These are phyloP conservation scores for Penicillium waksmanii DNA, from an alignment of 495 filamentous ascomycete genomes.

Conservation along the genomic window DNA sequence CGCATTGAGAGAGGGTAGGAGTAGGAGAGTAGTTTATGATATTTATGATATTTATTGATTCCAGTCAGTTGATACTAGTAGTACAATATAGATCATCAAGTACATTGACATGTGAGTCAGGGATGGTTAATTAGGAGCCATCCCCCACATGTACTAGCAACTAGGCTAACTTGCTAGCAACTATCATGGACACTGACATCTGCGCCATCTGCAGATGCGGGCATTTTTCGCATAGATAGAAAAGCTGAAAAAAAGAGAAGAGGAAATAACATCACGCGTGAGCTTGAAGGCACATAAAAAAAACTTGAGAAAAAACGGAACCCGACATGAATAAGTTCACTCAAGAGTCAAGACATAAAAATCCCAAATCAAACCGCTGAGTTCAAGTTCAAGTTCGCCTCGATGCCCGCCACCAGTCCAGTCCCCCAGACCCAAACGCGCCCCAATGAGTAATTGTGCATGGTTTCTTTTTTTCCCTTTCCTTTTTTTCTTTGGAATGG, in stretches of 20 bases:
- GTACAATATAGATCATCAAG: not conserved
- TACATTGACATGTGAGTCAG: conserved; percentile 7
- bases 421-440: conserved; percentile 44
- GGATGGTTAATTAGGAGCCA: conserved; percentile 19
- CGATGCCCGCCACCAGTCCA: conserved; percentile 39
- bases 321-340: conserved; percentile 22
- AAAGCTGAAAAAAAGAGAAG: conserved; percentile 21
- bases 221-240: conserved; percentile 19
- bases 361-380: conserved; percentile 45
- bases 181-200: conserved; percentile 5
- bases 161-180: conserved; percentile 3
- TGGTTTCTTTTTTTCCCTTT: conserved; percentile 39
- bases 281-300: conserved; percentile 13
- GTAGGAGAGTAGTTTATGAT: too few relatives aligned
- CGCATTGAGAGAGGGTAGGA: not conserved
- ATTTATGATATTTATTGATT: too few relatives aligned
- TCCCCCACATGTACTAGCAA: conserved; percentile 1
- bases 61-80: too few relatives aligned
- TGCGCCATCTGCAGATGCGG: conserved; percentile 19
- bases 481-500: conserved; percentile 37
- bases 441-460: conserved; percentile 45
- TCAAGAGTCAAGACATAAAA: conserved; percentile 39
- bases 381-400: conserved; percentile 35
- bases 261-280: conserved; percentile 29
- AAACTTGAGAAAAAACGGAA: too few relatives aligned